These are phyloP conservation scores for Centella asiatica DNA, from an alignment of 129 eudicot species.

Conservation along the genomic window DNA sequence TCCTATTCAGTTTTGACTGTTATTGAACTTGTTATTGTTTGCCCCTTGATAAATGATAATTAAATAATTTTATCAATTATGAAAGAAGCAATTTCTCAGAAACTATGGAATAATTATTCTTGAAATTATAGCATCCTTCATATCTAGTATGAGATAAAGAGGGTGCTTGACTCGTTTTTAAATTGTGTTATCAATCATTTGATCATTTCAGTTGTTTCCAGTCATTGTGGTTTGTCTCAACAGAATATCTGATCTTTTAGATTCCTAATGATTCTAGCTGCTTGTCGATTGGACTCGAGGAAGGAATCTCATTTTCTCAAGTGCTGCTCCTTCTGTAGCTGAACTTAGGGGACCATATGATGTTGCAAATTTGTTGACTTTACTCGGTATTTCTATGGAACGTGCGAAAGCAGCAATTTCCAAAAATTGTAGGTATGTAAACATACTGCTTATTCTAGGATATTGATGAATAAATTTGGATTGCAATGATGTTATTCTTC, in stretches of 20 bases:
- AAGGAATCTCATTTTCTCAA: conserved; percentile 59
- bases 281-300: conserved; percentile 94
- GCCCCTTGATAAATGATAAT: too few species aligned
- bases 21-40: too few species aligned
- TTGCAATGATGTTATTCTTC: neutral
- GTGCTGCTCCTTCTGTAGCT: conserved; percentile 68
- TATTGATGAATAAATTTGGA: neutral
- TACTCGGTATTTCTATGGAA: conserved; percentile 67
- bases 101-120: too few species aligned
- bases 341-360: conserved; percentile 92
- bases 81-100: too few species aligned
- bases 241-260: neutral
- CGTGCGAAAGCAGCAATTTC: conserved; percentile 82
- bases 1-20: too few species aligned
- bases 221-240: neutral
- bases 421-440: conserved; percentile 65
- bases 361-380: conserved; percentile 56
- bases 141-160: too few species aligned
- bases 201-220: neutral
- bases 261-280: conserved; percentile 40
- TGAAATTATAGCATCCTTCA: too few species aligned
- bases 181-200: too few species aligned
- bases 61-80: too few species aligned
- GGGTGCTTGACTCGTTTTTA: too few species aligned
- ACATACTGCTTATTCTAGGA: neutral